Evolutionary conservation across 192 early-diverging fungal genomes (phyloP), one percentile per base, ranked within the genome.

Genomic region (Backusella liffmaniae): DNA sequence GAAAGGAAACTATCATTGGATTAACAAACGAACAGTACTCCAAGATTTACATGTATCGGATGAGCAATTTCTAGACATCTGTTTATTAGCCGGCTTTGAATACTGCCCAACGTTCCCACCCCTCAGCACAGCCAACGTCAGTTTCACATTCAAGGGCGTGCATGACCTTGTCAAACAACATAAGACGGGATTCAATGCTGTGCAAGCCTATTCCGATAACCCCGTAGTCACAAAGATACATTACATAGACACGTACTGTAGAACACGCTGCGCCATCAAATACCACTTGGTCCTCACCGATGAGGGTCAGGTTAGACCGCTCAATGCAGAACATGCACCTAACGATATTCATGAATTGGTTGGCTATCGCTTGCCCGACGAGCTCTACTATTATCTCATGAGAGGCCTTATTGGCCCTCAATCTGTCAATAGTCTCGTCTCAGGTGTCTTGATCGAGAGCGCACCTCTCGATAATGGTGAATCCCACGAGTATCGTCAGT

Each of bases 391-490:
- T 73, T 90, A 90, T 73, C 77, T 95, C 29, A 88, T 88, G 9
- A 88, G 82, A 23, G 91, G 94, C 26, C 65, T 91, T 15, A 79
- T 95, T 26, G 86, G 88, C 9, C 89, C 91, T 59, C 89, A 86
- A 72, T 83, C 82, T n/a, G 79, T 93, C 78, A 92, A 90, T 73
- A 88, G 86, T 39, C 79, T 95, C 4, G 88, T 89, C 8, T 89
- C 87, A 1, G 91, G 92, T 5, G 78, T 87, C 23, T 85, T 90
- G 74, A 86, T 88, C 18, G 94, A 94, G 79, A 91, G 85, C 29
- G 79, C 93, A 51, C 94, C 94, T 8, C 74, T 92, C 4, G 91
- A 92, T 82, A 94, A 93, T 77, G 94, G 94, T n/a, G 94, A 95
- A 83, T 89, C 92, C 0, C 71, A 68, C 44, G 93, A 95, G 83